Evolutionary conservation across 805 yeast genomes (phyloP), one percentile per base, ranked within the genome.

Genomic region (Nakazawaea wickerhamii): DNA sequence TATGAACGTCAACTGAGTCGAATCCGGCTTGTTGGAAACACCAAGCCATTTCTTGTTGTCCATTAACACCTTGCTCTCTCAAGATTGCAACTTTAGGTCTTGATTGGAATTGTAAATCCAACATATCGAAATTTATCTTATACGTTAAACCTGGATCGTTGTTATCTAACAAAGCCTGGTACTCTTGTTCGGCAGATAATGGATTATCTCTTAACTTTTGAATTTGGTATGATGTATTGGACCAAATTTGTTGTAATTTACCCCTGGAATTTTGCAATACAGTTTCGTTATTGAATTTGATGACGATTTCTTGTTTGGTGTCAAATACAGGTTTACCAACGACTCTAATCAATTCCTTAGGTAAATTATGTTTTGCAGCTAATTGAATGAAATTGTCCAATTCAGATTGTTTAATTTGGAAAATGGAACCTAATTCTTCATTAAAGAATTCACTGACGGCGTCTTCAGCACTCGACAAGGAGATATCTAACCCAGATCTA

Each of bases 1-100:
- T 93, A 58, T 95, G 97, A 31, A 93, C 95, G 64, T 93, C 99
- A 46, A 86, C 78, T n/a, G 90, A 73, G 17, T 80, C 88, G 63
- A 93, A 93, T 0, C 99, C 99, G 27, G 98, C 96, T 61, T 82
- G 88, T 60, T 82, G 82, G 75, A 93, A 89, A 50, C 91, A 77
- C 87, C 95, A 90, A 2, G 98, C 97, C 97, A 93, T 90, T 68
- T 93, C 99, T 73, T 84, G 86, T 61, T 91, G 96, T 27, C 97
- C 95, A 63, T 93, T 93, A 43, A 93, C 96, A 68, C 99, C 99
- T 68, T 93, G 99, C 62, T 93, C 99, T 68, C 99, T 84, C 56
- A 93, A 71, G 44, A 93, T 89, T 31, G 98, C 99, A 51, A 93
- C 98, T 64, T 79, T 84, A 39, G 99, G 99, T 57, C 70, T 78